A percentile compares a stretch with the other conserved stretches of the same genome.
Conservation (phyloP, 345 rosid genomes). For the Trapa bicornis region DNA sequence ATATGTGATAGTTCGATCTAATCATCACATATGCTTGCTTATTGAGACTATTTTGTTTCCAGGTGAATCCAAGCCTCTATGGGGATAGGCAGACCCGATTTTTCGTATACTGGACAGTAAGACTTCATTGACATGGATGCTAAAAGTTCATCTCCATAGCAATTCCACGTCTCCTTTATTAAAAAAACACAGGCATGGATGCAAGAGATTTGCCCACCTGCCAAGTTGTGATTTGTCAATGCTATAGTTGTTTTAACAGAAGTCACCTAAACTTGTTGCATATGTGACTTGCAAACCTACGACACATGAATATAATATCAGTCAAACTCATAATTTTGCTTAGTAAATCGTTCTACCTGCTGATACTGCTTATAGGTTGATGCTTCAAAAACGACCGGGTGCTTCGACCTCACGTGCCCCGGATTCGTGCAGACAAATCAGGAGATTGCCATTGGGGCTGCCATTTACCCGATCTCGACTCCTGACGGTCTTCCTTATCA, state of each 20-base stretch:
- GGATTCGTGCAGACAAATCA: constrained; percentile 48
- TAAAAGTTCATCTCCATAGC: too few relatives aligned
- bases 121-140: constrained; percentile 5
- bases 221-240: too few relatives aligned
- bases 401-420: constrained; percentile 49
- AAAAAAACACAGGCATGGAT: too few relatives aligned
- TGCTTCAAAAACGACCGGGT: constrained; percentile 35
- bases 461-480: constrained; percentile 37
- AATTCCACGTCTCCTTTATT: too few relatives aligned
- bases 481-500: constrained; percentile 30
- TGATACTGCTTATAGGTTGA: constrained; percentile 19
- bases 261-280: too few relatives aligned
- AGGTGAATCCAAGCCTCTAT: constrained; percentile 45
- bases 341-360: neutral
- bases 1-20: too few relatives aligned
- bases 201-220: too few relatives aligned
- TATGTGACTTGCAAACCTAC: too few relatives aligned
- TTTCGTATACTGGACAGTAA: constrained; percentile 45
- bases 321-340: too few relatives aligned
- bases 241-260: too few relatives aligned
- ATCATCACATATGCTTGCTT: too few relatives aligned
- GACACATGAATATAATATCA: too few relatives aligned
- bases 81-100: constrained; percentile 41
- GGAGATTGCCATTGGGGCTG: constrained; percentile 45
- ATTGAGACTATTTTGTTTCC: constrained; percentile 1